Evolutionary conservation across 768 basidiomycete species (phyloP).

Genomic region (Pleurotus djamor): DNA sequence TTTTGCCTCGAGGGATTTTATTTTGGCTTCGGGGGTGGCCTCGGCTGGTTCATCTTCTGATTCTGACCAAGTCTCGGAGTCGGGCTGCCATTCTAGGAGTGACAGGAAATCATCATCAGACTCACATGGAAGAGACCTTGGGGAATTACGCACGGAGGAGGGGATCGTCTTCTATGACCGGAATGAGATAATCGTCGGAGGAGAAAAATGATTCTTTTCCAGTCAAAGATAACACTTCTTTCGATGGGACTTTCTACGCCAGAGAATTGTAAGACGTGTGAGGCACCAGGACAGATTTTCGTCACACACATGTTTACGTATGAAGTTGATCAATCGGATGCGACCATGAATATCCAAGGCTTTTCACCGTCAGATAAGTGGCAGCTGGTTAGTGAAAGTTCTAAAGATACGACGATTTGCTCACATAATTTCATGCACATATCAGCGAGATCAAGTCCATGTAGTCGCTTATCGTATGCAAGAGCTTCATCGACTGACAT

Average conservation of each 20-base stretch:
- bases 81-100: slow-evolving; percentile 45
- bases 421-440: slow-evolving; percentile 53
- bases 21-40: slow-evolving; percentile 37
- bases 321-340: slow-evolving; percentile 84
- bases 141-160: slow-evolving; percentile 67
- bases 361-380: slow-evolving; percentile 21
- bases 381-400: background rate
- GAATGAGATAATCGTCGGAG: slow-evolving; percentile 80
- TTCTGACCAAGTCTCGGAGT: slow-evolving; percentile 74
- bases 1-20: slow-evolving; percentile 60
- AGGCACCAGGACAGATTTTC: slow-evolving; percentile 1
- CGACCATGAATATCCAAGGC: slow-evolving; percentile 78
- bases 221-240: slow-evolving; percentile 42
- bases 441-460: slow-evolving; percentile 63
- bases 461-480: slow-evolving; percentile 53
- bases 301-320: slow-evolving; percentile 64
- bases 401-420: slow-evolving; percentile 18
- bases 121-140: background rate
- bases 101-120: background rate
- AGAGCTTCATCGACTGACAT: slow-evolving; percentile 58
- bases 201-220: slow-evolving; percentile 62
- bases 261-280: slow-evolving; percentile 8
- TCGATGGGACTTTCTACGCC: slow-evolving; percentile 50
- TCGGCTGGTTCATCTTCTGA: slow-evolving; percentile 57
- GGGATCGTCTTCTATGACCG: slow-evolving; percentile 83